Conservation (phyloP, 192 early-diverging fungal genomes). For the Gonapodya prolifera region DNA sequence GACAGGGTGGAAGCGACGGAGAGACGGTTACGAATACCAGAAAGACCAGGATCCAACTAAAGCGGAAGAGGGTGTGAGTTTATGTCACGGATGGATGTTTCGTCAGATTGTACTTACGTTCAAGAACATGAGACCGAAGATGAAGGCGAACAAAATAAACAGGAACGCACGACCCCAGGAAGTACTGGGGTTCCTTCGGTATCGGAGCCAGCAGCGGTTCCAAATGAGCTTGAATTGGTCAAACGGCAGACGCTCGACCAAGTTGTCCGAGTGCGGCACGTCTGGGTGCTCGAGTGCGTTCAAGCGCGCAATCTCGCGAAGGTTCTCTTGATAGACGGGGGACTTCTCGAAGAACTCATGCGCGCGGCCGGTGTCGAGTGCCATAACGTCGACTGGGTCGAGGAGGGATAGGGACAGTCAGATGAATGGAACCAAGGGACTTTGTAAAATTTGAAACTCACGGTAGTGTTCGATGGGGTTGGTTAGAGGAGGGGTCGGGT, state of each 20-base stretch:
- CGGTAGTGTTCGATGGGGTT: conserved; percentile 7
- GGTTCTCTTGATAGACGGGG: neutral
- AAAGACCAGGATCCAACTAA: neutral
- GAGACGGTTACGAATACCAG: conserved; percentile 4
- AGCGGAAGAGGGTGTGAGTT: neutral
- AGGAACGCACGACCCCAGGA: conserved; percentile 4
- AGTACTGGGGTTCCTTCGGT: neutral
- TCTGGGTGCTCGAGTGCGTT: neutral
- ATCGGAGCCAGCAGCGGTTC: neutral
- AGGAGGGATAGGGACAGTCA: neutral
- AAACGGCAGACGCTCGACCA: neutral
- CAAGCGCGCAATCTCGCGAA: neutral
- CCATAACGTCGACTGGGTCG: neutral
- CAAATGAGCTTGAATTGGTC: neutral
- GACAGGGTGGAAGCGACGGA: neutral
- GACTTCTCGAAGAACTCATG: conserved; percentile 3
- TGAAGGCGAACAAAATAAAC: neutral
- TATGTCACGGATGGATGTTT: neutral
- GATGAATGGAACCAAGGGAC: neutral
- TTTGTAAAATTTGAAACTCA: neutral
- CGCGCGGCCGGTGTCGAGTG: neutral
- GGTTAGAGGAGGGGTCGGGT: neutral
- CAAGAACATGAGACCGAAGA: neutral
- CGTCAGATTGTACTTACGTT: conserved; percentile 2
- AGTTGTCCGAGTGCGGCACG: neutral